Percentiles rank a stretch among this genome's conserved stretches.
Conservation (phyloP, 345 rosid genomes). For the Jatropha curcas region DNA sequence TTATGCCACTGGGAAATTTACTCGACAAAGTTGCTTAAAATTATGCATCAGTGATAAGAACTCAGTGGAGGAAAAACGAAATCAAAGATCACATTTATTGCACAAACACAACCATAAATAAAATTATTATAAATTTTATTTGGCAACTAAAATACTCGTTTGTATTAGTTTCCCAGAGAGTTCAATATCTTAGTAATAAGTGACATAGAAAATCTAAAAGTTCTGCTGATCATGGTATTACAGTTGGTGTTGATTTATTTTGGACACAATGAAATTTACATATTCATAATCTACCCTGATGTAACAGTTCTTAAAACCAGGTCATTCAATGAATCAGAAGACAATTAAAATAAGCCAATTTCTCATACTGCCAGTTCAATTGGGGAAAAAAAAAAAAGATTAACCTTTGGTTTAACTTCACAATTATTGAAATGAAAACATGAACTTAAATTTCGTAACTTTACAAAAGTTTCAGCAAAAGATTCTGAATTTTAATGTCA, state of each 20-base stretch:
- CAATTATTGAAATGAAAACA: too few species aligned
- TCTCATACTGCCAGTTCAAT: too few species aligned
- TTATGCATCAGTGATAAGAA: neutral
- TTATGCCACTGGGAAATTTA: neutral
- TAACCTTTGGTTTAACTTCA: too few species aligned
- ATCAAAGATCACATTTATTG: neutral
- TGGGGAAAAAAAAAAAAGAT: too few species aligned
- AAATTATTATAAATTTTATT: too few species aligned
- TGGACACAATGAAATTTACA: neutral
- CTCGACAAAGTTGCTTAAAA: neutral
- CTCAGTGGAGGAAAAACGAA: neutral
- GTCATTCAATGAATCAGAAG: too few species aligned
- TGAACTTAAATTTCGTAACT: neutral
- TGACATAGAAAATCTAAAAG: neutral
- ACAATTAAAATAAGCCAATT: too few species aligned
- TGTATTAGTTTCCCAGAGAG: neutral
- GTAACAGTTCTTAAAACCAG: neutral
- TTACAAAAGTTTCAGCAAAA: conserved; percentile 1
- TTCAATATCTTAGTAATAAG: neutral
- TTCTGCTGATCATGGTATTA: neutral
- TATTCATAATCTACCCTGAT: neutral
- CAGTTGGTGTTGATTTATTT: neutral
- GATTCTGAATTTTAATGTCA: too few species aligned
- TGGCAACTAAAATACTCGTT: too few species aligned
- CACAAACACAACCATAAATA: neutral